Evolutionary conservation across 345 rosid genomes (phyloP), one percentile per base, ranked within the genome.

Genomic region (Barbarea vulgaris): DNA sequence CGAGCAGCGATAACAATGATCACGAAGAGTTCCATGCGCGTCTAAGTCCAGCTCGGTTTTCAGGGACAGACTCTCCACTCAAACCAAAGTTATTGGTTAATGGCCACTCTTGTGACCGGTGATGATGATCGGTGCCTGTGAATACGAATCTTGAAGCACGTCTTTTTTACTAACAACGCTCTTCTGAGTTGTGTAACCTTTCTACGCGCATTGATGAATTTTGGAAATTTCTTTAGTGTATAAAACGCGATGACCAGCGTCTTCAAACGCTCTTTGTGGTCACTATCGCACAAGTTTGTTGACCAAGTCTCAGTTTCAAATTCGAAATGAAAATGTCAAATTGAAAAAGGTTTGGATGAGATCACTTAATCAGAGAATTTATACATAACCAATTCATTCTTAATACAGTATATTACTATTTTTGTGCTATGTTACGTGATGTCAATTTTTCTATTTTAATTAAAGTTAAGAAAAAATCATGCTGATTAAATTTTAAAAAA

Each of bases 1-100:
- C 59, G 21, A 69, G 58, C 31, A 69, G 33, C 50, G 58, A 69
- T 54, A 62, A 51, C 52, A 70, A 42, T 37, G 65, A 79, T 47
- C 79, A 77, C 17, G 65, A 75, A 14, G 82, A 71, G 63, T 71
- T 79, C 15, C 71, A 74, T 52, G 61, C 66, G 42, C 57, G 77
- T 51, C 70, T 78, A 72, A 59, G 53, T 53, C 51, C 64, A 42
- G 73, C 74, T 1, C 55, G 77, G 44, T 59, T 70, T 70, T 8
- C 21, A 3, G 5, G 44, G 1, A 47, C 30, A 0, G 48, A 72
- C 6, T 50, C 68, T 41, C 63, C 73, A 12, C 61, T 71, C 42
- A 61, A 65, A 64, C 48, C 73, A 65, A 27, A 72, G 69, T 22
- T 66, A 66, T 66, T 72, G 51, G 63, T 66, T 8, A 78, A 64